Evolutionary conservation across 2,329 filamentous ascomycete species (phyloP), one percentile per base, ranked within the genome.

Genomic region (Zelopaecilomyces penicillatus): DNA sequence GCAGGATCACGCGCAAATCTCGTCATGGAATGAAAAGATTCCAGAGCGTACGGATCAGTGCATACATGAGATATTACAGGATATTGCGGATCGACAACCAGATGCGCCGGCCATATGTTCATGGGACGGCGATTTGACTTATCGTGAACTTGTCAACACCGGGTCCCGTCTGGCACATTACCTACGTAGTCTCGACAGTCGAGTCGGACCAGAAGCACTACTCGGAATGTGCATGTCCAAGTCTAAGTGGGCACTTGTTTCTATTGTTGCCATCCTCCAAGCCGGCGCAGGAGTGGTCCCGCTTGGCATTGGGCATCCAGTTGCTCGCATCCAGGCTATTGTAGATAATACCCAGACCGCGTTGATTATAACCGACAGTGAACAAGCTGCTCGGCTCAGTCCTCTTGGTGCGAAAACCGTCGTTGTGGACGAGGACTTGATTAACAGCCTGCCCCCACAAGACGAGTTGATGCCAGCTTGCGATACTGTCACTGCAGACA

Each of bases 241-340:
- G n/a, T 40, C 38, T 6, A 40, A 40, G 28, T 40, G 38, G 38
- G 38, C 38, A n/a, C n/a, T 32, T 30, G 28, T 40, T 32, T 27
- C 30, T 30, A n/a, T 40, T 30, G 28, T 40, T 32, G 38, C 38
- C n/a, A 40, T 40, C 9, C 29, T 40, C 9, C 38, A 40, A 30
- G 38, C 38, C n/a, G 38, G 38, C 26, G 38, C 28, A 7, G 38
- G 28, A n/a, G 38, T 40, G n/a, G 38, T 40, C 30, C 38, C 38
- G 9, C 27, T 40, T 5, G 38, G 38, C 28, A 30, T 32, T 7
- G 11, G 27, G 38, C 38, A 40, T 40, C 38, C 38, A 7, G 11
- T 40, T 26, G 38, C 29, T 5, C 28, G 38, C 28, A 40, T 40
- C 32, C 38, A 40, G 27, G 32, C 38, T 11, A 40, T 40, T 10